Percentiles rank a stretch among this genome's conserved stretches.
These are phyloP conservation scores for Cucumis variabilis DNA, from an alignment of 331 rosid species.

Conservation along the genomic window DNA sequence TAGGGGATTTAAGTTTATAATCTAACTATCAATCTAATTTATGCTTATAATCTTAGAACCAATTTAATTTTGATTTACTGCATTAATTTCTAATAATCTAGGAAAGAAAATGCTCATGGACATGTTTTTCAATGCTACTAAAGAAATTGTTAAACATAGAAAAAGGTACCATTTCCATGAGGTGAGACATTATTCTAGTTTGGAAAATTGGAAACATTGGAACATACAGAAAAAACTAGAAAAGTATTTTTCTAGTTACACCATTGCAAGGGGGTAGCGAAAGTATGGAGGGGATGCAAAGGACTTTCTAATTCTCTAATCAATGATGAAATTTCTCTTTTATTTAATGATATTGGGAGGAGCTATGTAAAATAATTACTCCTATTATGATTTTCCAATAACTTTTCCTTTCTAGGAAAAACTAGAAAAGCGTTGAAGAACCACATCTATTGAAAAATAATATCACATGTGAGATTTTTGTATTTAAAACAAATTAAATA, in stretches of 20 bases:
- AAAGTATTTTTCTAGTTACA: too few relatives aligned
- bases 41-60: neutral
- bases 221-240: neutral
- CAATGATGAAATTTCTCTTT: neutral
- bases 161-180: conserved; percentile 97
- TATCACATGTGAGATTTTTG: too few relatives aligned
- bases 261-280: too few relatives aligned
- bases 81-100: conserved; percentile 41
- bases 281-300: too few relatives aligned
- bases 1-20: neutral
- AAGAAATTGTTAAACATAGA: too few relatives aligned
- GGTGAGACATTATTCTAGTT: conserved; percentile 63
- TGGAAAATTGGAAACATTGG: conserved; percentile 24
- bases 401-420: neutral
- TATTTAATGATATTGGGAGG: neutral
- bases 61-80: neutral
- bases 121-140: conserved; percentile 87
- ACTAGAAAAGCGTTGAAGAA: neutral
- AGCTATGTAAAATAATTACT: neutral
- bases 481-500: too few relatives aligned
- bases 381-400: neutral
- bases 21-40: neutral
- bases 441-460: too few relatives aligned
- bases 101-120: conserved; percentile 99
- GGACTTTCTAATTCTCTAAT: neutral